Conservation (phyloP, 2,329 filamentous ascomycete species). For the Exophiala mesophila region DNA sequence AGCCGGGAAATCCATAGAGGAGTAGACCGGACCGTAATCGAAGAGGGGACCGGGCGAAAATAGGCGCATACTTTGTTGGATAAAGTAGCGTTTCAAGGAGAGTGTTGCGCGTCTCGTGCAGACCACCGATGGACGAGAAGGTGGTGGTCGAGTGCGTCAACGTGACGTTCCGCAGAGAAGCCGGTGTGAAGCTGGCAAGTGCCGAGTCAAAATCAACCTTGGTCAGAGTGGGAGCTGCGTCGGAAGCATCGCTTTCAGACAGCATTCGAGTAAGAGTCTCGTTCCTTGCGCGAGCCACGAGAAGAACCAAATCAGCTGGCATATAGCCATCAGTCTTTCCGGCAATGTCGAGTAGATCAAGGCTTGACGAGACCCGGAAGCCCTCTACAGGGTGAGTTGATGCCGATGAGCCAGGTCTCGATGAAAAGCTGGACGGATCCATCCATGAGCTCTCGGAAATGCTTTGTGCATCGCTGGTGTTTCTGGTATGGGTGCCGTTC, state of each 20-base stretch:
- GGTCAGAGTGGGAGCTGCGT: slow-evolving; percentile 58
- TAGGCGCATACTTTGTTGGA: slow-evolving; percentile 94
- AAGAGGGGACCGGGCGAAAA: slow-evolving; percentile 92
- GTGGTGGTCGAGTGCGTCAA: slow-evolving; percentile 89
- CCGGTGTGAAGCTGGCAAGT: slow-evolving; percentile 87
- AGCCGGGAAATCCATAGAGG: slow-evolving; percentile 91
- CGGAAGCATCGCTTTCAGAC: slow-evolving; percentile 33
- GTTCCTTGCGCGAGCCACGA: slow-evolving; percentile 82
- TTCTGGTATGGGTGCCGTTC: slow-evolving; percentile 38
- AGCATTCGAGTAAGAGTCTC: slow-evolving; percentile 84
- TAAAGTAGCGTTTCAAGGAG: slow-evolving; percentile 93
- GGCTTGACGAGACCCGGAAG: slow-evolving; percentile 67
- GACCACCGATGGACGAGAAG: slow-evolving; percentile 85
- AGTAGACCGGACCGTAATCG: slow-evolving; percentile 88
- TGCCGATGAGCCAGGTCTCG: slow-evolving; percentile 40
- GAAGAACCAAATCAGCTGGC: slow-evolving; percentile 83
- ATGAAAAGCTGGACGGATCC: slow-evolving; percentile 62
- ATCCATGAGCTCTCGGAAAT: slow-evolving; percentile 64
- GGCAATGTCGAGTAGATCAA: slow-evolving; percentile 89
- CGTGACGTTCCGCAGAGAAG: slow-evolving; percentile 88
- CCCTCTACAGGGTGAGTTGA: slow-evolving; percentile 44
- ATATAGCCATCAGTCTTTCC: slow-evolving; percentile 96
- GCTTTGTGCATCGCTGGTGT: slow-evolving; percentile 31
- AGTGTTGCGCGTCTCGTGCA: slow-evolving; percentile 80
- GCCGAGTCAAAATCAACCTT: slow-evolving; percentile 77